A percentile compares a stretch with the other conserved stretches of the same genome.
These are phyloP conservation scores for Stachybotrys chlorohalonatus DNA, from an alignment of 2,329 filamentous ascomycete genomes.

Conservation along the genomic window DNA sequence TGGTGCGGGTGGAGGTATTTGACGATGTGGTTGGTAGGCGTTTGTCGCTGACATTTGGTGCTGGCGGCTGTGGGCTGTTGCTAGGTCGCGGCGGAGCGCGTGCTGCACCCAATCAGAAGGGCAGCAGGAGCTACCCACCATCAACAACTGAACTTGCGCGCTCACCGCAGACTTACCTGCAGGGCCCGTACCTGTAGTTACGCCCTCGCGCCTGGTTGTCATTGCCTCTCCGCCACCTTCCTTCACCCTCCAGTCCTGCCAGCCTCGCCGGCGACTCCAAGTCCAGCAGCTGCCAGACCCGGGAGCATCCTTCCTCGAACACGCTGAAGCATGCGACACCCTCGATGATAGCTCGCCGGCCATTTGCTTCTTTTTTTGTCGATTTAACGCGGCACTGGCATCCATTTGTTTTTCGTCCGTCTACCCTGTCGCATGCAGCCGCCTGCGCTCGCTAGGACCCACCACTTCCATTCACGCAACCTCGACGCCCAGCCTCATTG, in stretches of 20 bases:
- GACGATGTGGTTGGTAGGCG: too few relatives aligned
- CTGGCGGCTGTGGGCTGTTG: neutral
- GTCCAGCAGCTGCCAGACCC: neutral
- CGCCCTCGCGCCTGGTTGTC: too few relatives aligned
- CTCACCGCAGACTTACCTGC: too few relatives aligned
- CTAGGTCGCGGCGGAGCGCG: neutral
- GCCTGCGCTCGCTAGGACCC: slow-evolving; percentile 9
- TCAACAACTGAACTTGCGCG: neutral
- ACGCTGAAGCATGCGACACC: neutral
- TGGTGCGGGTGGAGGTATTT: too few relatives aligned
- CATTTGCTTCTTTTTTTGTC: slow-evolving; percentile 2
- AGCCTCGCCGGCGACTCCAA: neutral
- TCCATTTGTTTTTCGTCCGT: slow-evolving; percentile 1
- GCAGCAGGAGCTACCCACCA: neutral
- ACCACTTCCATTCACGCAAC: slow-evolving; percentile 14
- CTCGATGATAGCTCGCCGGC: neutral
- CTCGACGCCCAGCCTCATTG: slow-evolving; percentile 1
- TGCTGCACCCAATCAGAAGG: neutral
- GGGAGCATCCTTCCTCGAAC: neutral
- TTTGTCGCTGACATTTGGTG: too few relatives aligned
- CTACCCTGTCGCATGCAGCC: slow-evolving; percentile 2
- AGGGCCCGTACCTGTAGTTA: neutral
- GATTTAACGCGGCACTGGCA: slow-evolving; percentile 4
- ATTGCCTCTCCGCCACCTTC: neutral
- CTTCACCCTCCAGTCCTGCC: too few relatives aligned